Base-by-base conservation (phyloP, 495 filamentous ascomycete genomes). In the Pseudomonodictys pantanalensis region DNA sequence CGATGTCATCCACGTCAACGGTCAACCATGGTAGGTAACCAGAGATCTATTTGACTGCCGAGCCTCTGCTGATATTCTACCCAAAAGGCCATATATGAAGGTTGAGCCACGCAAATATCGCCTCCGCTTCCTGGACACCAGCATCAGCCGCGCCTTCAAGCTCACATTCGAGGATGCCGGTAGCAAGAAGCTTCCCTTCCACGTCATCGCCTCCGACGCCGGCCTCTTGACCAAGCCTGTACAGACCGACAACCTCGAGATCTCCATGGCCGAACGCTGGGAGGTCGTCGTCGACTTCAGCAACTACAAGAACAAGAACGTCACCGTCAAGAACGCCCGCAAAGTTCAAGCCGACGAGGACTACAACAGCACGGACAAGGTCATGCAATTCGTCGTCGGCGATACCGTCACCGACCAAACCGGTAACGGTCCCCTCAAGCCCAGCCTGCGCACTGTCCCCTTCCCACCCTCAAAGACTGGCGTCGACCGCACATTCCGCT, bases 51-150 rank as follows among this genome's bases (percentile, higher is more conserved):
- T 8, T 38, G 33, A n/a, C n/a, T 46, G 15, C 8, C 43, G 9
- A 20, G 12, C 22, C 8, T 9, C 8, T 10, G 75, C 78, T 51
- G 1, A 51, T 15, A 1, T 2, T 28, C 32, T 12, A 51, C 52
- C 23, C n/a, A 49, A n/a, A n/a, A n/a, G n/a, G 79, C 80, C 81
- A 0, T 79, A 70, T 62, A 62, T 81, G 17, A 71, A 70, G 12
- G 81, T 84, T n/a, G 71, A 83, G 60, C 79, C 80, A 0, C 74
- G 81, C 62, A 82, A 82, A 54, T 83, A 83, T 67, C 78, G 80
- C 18, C 74, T 84, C 52, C 69, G 81, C 22, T 68, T 84, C 33
- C 64, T 82, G 15, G 72, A 83, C 62, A 74, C 78, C 0, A 62
- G 79, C 29, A 66, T 82, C 48, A 76, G 73, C 17, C 71, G 81